phyloP scores from a whole-genome alignment of 805 yeast genomes.

The Candida vartiovaarae region DNA sequence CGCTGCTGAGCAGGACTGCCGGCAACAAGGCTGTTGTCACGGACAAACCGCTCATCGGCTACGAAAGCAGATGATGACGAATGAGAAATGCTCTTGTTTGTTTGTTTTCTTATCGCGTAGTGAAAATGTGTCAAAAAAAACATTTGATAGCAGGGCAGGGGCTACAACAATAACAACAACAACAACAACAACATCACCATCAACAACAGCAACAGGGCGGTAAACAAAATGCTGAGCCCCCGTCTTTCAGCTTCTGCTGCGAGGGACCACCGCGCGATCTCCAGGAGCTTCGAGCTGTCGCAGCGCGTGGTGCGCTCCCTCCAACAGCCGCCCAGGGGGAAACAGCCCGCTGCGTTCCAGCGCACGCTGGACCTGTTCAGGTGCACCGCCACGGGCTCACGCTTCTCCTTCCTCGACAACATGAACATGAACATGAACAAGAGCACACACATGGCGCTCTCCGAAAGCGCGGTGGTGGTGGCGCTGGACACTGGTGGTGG shows the following conservation, averaged over 20 bases:
- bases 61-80: too few relatives aligned
- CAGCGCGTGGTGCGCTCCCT: background rate
- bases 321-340: background rate
- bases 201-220: background rate
- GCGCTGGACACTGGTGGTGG: constrained; percentile 13
- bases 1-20: too few relatives aligned
- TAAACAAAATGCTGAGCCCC: too few relatives aligned
- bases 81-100: too few relatives aligned
- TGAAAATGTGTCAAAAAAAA: too few relatives aligned
- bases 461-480: constrained; percentile 5
- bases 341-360: background rate
- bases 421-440: too few relatives aligned
- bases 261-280: background rate
- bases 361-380: background rate
- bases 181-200: too few relatives aligned
- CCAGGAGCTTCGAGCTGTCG: background rate
- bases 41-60: too few relatives aligned
- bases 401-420: background rate
- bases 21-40: too few relatives aligned
- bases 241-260: background rate
- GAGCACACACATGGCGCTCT: background rate
- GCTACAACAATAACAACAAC: too few relatives aligned
- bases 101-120: too few relatives aligned
- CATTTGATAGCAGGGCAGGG: too few relatives aligned
- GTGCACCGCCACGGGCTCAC: constrained; percentile 2